These are phyloP conservation scores for Aspergillus ruber DNA, from an alignment of 2,329 filamentous ascomycete genomes.

Conservation along the genomic window DNA sequence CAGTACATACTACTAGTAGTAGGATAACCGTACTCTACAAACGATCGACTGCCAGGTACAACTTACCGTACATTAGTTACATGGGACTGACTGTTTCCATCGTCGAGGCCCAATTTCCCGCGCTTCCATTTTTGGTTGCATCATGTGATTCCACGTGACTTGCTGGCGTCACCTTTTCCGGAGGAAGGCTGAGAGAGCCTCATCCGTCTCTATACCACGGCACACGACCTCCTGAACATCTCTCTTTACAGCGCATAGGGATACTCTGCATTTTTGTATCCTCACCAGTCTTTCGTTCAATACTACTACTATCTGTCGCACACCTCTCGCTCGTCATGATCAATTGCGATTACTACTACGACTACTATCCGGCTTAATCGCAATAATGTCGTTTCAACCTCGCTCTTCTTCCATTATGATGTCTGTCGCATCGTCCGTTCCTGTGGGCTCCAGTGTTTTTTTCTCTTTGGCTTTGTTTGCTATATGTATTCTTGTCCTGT, in stretches of 20 bases:
- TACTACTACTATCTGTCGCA: neutral
- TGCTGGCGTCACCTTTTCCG: slow-evolving; percentile 8
- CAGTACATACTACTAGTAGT: too few species aligned
- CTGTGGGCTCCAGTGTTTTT: slow-evolving; percentile 75
- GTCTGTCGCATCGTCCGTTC: slow-evolving; percentile 33
- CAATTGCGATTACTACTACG: slow-evolving; percentile 1
- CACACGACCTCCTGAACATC: neutral
- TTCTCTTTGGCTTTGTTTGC: slow-evolving; percentile 63
- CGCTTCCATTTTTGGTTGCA: slow-evolving; percentile 3
- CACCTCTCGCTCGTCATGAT: slow-evolving; percentile 2
- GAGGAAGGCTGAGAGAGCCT: neutral
- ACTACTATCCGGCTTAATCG: neutral
- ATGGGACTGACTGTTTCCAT: too few species aligned
- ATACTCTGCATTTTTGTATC: neutral
- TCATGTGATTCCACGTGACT: slow-evolving; percentile 7
- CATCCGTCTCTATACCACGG: neutral
- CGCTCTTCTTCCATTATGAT: slow-evolving; percentile 3
- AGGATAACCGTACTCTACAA: too few species aligned
- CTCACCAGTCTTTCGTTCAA: too few species aligned
- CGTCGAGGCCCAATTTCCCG: neutral
- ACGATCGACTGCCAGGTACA: neutral
- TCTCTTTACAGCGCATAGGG: neutral
- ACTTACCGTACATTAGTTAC: too few species aligned
- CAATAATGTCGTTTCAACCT: slow-evolving; percentile 1
- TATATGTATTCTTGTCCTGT: slow-evolving; percentile 69